Conservation (phyloP, 2,329 filamentous ascomycete species). For the Pezicula rhizophila region DNA sequence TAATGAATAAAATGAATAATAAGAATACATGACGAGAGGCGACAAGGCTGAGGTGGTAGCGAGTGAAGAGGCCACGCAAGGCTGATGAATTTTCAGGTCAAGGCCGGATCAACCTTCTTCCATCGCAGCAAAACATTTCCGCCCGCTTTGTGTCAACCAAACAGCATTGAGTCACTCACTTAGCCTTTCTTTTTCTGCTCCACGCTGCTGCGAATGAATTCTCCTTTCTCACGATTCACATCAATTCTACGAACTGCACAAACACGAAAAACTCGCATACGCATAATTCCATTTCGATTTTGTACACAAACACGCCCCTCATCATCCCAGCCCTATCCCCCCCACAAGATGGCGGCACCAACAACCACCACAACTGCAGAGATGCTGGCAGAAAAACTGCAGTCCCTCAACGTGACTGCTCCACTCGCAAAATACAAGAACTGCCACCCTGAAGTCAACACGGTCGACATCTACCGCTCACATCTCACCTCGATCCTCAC, state of each 20-base stretch:
- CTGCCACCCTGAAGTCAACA: constrained; percentile 64
- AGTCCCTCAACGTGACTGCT: constrained; percentile 18
- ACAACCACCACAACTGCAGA: constrained; percentile 2
- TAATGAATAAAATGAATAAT: too few relatives aligned
- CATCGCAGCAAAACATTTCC: neutral
- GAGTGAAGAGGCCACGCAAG: neutral
- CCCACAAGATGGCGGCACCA: constrained; percentile 18
- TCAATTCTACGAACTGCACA: constrained; percentile 4
- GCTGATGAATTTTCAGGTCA: neutral
- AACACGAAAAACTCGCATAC: constrained; percentile 7
- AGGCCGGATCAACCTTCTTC: neutral
- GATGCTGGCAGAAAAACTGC: constrained; percentile 21
- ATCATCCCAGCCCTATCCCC: constrained; percentile 5
- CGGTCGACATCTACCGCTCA: constrained; percentile 72
- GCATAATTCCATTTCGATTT: constrained; percentile 3
- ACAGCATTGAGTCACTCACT: constrained; percentile 1
- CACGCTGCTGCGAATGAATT: constrained; percentile 18
- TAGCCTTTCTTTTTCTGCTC: constrained; percentile 1
- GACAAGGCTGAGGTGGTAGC: too few relatives aligned
- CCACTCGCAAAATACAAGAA: constrained; percentile 39
- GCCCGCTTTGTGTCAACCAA: neutral
- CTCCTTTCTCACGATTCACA: constrained; percentile 13
- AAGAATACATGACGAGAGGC: too few relatives aligned
- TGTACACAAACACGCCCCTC: constrained; percentile 5
- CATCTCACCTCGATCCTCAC: constrained; percentile 67